phyloP scores from a whole-genome alignment of 2,329 filamentous ascomycete species.

The Trichophyton rubrum region DNA sequence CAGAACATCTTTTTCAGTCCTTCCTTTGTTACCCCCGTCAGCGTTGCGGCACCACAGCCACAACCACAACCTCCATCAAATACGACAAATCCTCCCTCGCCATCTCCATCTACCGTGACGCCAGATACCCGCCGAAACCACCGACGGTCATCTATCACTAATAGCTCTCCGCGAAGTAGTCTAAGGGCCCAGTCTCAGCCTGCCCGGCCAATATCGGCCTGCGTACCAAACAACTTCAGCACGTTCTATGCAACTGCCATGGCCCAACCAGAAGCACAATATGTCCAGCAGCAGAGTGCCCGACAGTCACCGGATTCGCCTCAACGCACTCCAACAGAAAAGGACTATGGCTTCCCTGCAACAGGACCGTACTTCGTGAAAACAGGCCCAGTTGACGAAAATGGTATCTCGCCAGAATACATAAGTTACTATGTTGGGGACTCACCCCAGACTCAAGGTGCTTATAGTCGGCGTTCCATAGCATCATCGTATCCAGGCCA shows the following conservation, averaged over 20 bases:
- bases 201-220: conserved; percentile 29
- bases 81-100: conserved; percentile 37
- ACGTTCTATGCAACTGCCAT: conserved; percentile 23
- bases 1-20: conserved; percentile 24
- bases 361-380: conserved; percentile 25
- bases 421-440: conserved; percentile 36
- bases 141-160: conserved; percentile 34
- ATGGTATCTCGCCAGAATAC: conserved; percentile 29
- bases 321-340: conserved; percentile 23
- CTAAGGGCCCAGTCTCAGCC: conserved; percentile 40
- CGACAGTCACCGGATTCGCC: conserved; percentile 24
- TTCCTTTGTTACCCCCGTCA: conserved; percentile 25
- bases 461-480: conserved; percentile 26
- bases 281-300: conserved; percentile 18
- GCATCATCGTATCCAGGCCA: conserved; percentile 27
- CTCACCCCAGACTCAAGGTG: conserved; percentile 31
- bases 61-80: conserved; percentile 11
- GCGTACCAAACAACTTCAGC: conserved; percentile 20
- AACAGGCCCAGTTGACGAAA: conserved; percentile 27
- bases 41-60: conserved; percentile 25
- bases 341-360: conserved; percentile 21
- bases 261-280: conserved; percentile 20
- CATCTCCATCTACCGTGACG: conserved; percentile 27
- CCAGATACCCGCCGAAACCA: conserved; percentile 35
- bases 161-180: conserved; percentile 30